Conservation (phyloP, 2,329 filamentous ascomycete species). For the Cytospora chrysosperma region DNA sequence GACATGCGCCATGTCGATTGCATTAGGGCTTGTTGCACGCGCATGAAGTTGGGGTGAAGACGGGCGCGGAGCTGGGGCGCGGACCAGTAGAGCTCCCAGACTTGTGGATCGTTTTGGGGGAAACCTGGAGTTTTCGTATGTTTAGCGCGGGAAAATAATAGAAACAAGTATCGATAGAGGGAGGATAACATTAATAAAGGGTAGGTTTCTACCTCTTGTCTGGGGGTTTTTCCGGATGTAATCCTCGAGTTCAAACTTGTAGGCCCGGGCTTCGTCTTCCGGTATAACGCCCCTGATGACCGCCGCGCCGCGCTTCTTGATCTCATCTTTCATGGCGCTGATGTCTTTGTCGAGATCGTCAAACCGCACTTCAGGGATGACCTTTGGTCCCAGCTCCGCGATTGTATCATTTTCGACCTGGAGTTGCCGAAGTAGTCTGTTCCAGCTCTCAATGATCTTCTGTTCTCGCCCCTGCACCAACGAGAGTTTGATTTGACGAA, state of each 20-base stretch:
- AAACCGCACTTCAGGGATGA: constrained; percentile 55
- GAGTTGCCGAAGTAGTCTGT: constrained; percentile 45
- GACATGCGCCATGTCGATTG: constrained; percentile 18
- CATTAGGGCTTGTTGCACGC: constrained; percentile 62
- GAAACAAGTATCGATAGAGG: too few species aligned
- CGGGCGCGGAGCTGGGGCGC: constrained; percentile 65
- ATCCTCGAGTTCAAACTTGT: constrained; percentile 63
- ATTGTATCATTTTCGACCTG: constrained; percentile 48
- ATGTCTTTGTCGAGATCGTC: constrained; percentile 42
- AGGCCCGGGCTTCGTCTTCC: constrained; percentile 59
- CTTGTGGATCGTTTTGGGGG: constrained; percentile 64
- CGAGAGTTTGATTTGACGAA: constrained; percentile 54
- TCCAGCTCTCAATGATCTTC: constrained; percentile 48
- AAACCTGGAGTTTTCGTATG: constrained; percentile 48
- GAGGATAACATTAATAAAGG: too few species aligned
- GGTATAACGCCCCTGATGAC: constrained; percentile 67
- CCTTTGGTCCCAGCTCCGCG: constrained; percentile 41
- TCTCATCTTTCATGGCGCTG: constrained; percentile 42
- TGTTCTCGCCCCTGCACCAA: constrained; percentile 51
- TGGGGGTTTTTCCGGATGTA: constrained; percentile 65
- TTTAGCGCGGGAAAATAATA: not conserved
- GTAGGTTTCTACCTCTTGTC: constrained; percentile 35
- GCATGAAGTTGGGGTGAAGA: constrained; percentile 63
- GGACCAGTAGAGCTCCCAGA: constrained; percentile 77
- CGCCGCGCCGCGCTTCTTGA: constrained; percentile 60